Base-by-base conservation (phyloP, 345 rosid species). In the Euphorbia pulcherrima region DNA sequence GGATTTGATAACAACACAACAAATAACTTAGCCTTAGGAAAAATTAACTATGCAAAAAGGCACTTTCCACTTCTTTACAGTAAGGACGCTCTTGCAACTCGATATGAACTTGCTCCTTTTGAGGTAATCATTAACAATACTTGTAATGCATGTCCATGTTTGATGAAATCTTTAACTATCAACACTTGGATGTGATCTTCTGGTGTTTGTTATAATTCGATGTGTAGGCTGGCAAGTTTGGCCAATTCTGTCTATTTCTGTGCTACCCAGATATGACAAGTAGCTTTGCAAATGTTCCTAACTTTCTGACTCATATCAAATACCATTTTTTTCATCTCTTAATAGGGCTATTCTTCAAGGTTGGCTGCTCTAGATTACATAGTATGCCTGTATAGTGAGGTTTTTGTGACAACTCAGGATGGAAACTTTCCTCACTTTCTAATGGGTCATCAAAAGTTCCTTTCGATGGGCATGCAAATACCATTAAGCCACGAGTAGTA, bases 391-490 rank as follows among this genome's bases (percentile, higher is more conserved):
- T 77, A 74, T 57, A 93, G 98, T 60, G 96, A 93, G 80, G 91
- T 89, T 30, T 93, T 90, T 67, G 90, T 87, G 69, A 87, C 97
- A 64, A 90, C 97, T 72, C 98, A 93, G 62, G 97, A 97, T 30
- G 97, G 98, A 65, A 93, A 90, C 79, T 90, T 93, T 78, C 97
- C 98, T 6, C 97, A 93, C 79, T 90, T 93, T 75, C 72, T 90
- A 72, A 93, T 90, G 96, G 98, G 98, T 44, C 98, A 93, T 68
- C 84, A 96, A 23, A 84, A 96, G 82, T 93, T 89, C 70, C 84
- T 93, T 54, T 83, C 30, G 84, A 80, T 60, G 97, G 97, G 63
- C 98, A 93, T 78, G 86, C 97, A 3, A 92, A 88, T 80, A 92
- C 97, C 37, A 79, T 92, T 70, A 89, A 73, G 62, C 98, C 97